These are phyloP conservation scores for Cyclostephanos invisitatus DNA, from an alignment of 108 stramenopile species.

Conservation along the genomic window DNA sequence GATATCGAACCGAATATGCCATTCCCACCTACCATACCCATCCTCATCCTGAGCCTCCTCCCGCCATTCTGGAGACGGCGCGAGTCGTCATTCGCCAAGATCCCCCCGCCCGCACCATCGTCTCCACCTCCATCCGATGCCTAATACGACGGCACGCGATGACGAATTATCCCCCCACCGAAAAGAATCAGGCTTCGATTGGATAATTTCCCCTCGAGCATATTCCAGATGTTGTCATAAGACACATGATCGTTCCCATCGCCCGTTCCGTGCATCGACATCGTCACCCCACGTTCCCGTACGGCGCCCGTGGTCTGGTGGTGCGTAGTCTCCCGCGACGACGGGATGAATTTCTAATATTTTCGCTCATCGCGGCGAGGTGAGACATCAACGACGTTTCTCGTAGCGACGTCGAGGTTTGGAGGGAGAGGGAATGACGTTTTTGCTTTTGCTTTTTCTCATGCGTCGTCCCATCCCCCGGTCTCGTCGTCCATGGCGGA, in stretches of 20 bases:
- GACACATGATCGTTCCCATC: constrained; percentile 4
- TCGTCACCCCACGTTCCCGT: constrained; percentile 16
- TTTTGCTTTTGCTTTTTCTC: constrained; percentile 12
- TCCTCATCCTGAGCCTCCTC: constrained; percentile 35
- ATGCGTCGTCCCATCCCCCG: background rate
- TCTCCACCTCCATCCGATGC: background rate
- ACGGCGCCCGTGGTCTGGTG: too few species aligned
- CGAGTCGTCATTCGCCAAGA: background rate
- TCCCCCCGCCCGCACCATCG: background rate
- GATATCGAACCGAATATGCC: constrained; percentile 44
- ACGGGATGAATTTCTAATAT: too few species aligned
- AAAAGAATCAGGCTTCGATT: constrained; percentile 43
- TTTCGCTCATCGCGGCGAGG: constrained; percentile 4
- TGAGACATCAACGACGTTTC: constrained; percentile 36
- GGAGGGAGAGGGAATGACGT: constrained; percentile 40
- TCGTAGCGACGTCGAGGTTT: constrained; percentile 25
- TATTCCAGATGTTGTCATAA: background rate
- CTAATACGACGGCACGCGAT: background rate
- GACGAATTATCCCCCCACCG: constrained; percentile 30
- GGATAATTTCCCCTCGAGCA: constrained; percentile 27
- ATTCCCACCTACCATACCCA: constrained; percentile 39
- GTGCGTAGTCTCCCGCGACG: too few species aligned
- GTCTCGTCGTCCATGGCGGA: background rate
- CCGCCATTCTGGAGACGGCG: too few species aligned
- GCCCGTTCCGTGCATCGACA: constrained; percentile 27